Conservation (phyloP, 2,329 filamentous ascomycete genomes). For the Aspergillus eucalypticola region DNA sequence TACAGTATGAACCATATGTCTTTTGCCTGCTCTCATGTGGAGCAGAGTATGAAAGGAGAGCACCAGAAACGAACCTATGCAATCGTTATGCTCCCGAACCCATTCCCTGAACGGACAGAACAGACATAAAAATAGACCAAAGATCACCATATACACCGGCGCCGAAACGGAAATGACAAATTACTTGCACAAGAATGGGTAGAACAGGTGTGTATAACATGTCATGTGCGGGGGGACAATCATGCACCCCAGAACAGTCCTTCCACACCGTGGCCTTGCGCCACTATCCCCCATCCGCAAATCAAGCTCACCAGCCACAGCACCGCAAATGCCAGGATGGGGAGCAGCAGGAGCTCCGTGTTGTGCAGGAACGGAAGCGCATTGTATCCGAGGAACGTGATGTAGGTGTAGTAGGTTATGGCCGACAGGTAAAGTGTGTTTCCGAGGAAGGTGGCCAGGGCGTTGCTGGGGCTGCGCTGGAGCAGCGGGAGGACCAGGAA, state of each 20-base stretch:
- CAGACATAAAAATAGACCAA: slow-evolving; percentile 7
- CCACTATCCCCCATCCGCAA: slow-evolving; percentile 49
- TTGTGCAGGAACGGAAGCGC: slow-evolving; percentile 67
- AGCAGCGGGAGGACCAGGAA: slow-evolving; percentile 66
- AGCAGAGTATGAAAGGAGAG: not conserved
- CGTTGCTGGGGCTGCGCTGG: slow-evolving; percentile 44
- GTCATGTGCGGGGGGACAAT: slow-evolving; percentile 2
- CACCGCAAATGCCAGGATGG: slow-evolving; percentile 60
- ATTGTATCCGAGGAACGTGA: slow-evolving; percentile 70
- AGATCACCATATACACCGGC: slow-evolving; percentile 28
- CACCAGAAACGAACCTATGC: not conserved
- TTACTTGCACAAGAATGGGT: too few species aligned
- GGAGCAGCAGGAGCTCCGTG: slow-evolving; percentile 64
- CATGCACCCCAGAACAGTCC: slow-evolving; percentile 48
- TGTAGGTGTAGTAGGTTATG: slow-evolving; percentile 66
- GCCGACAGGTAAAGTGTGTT: slow-evolving; percentile 68
- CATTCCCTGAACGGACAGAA: not conserved
- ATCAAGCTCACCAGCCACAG: slow-evolving; percentile 59
- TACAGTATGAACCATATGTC: not conserved
- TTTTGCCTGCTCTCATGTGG: not conserved
- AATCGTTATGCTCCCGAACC: slow-evolving; percentile 1
- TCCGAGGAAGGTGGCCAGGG: slow-evolving; percentile 57
- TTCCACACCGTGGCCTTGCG: slow-evolving; percentile 44
- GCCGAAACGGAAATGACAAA: slow-evolving; percentile 18
- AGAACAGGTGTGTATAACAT: not conserved